Conservation (phyloP, 352 stramenopile genomes). For the Globisporangium paddicum region DNA sequence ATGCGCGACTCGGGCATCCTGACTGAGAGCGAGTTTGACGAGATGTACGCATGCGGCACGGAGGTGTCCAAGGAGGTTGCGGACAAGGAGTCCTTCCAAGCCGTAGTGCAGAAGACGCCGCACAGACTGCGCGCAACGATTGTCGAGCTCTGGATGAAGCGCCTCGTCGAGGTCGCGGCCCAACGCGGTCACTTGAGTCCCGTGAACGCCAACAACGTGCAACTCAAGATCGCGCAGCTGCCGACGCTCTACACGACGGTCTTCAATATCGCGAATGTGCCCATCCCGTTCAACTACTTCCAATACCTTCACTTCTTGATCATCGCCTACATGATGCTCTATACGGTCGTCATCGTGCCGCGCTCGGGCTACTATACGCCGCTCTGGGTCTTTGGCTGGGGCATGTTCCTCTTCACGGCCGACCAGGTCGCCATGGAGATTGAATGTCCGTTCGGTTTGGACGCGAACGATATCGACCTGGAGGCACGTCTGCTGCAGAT, state of each 20-base stretch:
- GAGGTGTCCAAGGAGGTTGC: slow-evolving; percentile 41
- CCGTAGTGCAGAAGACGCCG: slow-evolving; percentile 51
- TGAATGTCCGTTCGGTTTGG: slow-evolving; percentile 73
- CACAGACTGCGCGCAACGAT: slow-evolving; percentile 74
- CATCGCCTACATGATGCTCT: slow-evolving; percentile 70
- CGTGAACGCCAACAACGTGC: slow-evolving; percentile 51
- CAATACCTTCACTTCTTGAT: slow-evolving; percentile 76
- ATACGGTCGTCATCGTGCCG: slow-evolving; percentile 82
- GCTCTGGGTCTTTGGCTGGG: slow-evolving; percentile 78
- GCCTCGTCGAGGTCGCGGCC: slow-evolving; percentile 59
- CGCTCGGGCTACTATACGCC: slow-evolving; percentile 68
- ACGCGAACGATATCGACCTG: slow-evolving; percentile 80
- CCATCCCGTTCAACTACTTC: slow-evolving; percentile 87
- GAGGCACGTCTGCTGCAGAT: slow-evolving; percentile 70
- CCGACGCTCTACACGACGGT: slow-evolving; percentile 74
- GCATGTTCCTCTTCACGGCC: slow-evolving; percentile 76
- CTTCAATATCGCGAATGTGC: slow-evolving; percentile 83
- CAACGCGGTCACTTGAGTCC: slow-evolving; percentile 53
- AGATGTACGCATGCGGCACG: slow-evolving; percentile 63
- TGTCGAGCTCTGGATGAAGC: slow-evolving; percentile 76
- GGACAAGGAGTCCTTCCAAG: slow-evolving; percentile 50
- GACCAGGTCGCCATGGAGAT: slow-evolving; percentile 84
- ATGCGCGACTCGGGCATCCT: slow-evolving; percentile 53
- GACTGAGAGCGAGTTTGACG: slow-evolving; percentile 61
- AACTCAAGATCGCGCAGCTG: slow-evolving; percentile 63